Evolutionary conservation across 2,329 filamentous ascomycete genomes (phyloP).

Genomic region (Phialophora tarda): DNA sequence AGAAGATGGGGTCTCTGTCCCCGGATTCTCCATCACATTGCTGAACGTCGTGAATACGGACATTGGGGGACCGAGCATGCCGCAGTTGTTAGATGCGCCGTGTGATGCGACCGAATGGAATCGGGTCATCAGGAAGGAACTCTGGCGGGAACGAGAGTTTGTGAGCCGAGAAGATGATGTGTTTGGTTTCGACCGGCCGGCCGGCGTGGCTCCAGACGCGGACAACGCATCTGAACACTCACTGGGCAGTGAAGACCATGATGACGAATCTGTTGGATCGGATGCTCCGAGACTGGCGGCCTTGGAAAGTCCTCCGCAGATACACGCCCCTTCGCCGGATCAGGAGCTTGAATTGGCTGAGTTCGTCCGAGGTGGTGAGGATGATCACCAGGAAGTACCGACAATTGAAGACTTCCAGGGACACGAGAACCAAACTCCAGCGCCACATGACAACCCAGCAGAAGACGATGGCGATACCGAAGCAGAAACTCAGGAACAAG

Average conservation of each 20-base stretch:
- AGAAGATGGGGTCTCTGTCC: not conserved
- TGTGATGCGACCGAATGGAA: constrained; percentile 34
- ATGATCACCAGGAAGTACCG: not conserved
- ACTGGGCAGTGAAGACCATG: constrained; percentile 16
- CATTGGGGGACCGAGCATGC: constrained; percentile 40
- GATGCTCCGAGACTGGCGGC: not conserved
- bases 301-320: not conserved
- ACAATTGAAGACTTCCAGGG: not conserved
- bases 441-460: not conserved
- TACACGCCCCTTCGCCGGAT: not conserved
- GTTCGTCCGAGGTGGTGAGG: not conserved
- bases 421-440: not conserved
- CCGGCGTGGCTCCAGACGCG: not conserved
- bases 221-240: constrained; percentile 31
- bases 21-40: constrained; percentile 31
- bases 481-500: not conserved
- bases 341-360: not conserved
- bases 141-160: constrained; percentile 34
- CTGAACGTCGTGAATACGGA: constrained; percentile 41
- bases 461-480: not conserved
- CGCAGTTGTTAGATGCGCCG: constrained; percentile 36
- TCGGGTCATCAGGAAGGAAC: constrained; percentile 28
- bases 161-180: constrained; percentile 26
- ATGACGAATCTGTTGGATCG: constrained; percentile 22
- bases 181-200: not conserved